Evolutionary conservation across 345 rosid genomes (phyloP).

Genomic region (Noccaea caerulescens): DNA sequence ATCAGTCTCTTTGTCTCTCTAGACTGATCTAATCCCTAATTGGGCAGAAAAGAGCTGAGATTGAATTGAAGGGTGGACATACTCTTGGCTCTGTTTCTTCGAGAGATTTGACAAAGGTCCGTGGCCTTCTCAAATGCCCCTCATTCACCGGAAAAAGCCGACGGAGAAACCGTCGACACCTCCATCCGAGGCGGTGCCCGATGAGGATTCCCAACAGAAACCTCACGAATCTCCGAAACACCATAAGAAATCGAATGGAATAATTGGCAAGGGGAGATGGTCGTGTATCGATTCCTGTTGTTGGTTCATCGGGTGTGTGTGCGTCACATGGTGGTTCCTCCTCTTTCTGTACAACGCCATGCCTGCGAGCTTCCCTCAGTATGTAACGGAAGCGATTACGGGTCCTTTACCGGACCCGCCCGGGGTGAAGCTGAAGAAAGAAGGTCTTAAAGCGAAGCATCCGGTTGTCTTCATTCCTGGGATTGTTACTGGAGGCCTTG

Average conservation of each 20-base stretch:
- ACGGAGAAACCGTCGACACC: constrained; percentile 25
- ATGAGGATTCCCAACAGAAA: constrained; percentile 32
- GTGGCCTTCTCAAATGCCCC: constrained; percentile 33
- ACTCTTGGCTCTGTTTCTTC: not conserved
- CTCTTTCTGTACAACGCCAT: constrained; percentile 82
- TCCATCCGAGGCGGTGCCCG: constrained; percentile 12
- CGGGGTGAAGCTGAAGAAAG: constrained; percentile 80
- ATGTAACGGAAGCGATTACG: constrained; percentile 88
- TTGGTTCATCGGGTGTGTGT: constrained; percentile 86
- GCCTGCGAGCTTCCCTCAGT: constrained; percentile 88
- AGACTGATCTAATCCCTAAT: constrained; percentile 37
- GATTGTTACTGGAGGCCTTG: constrained; percentile 92
- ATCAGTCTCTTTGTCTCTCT: constrained; percentile 32
- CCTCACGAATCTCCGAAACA: constrained; percentile 35
- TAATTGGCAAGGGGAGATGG: constrained; percentile 52
- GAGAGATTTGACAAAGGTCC: not conserved
- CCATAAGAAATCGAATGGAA: constrained; percentile 33
- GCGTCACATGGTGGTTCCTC: constrained; percentile 85
- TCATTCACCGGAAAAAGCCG: constrained; percentile 41
- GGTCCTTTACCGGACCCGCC: constrained; percentile 96
- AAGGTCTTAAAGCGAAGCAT: constrained; percentile 77
- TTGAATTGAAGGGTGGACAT: constrained; percentile 27
- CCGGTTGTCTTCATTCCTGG: constrained; percentile 96
- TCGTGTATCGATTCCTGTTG: constrained; percentile 87
- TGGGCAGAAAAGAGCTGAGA: not conserved